Percentiles rank a stretch among this genome's conserved stretches.
phyloP scores from a whole-genome alignment of 2,329 filamentous ascomycete species.

The Fusarium annulatum region DNA sequence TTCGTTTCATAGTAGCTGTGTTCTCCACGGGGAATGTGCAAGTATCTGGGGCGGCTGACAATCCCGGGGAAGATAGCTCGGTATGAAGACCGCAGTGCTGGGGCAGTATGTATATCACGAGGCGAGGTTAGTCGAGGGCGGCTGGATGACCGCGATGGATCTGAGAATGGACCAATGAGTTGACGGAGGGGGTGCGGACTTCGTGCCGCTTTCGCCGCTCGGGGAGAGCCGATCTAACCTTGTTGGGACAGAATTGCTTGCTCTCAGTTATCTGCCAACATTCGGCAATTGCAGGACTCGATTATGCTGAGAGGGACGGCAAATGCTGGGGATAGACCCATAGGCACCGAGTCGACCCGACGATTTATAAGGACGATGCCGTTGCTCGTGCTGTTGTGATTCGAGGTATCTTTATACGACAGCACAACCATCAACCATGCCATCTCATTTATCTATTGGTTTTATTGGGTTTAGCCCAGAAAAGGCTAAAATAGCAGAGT shows the following conservation, averaged over 20 bases:
- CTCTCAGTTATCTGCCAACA: no score
- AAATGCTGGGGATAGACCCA: background rate
- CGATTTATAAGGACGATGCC: background rate
- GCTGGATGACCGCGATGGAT: background rate
- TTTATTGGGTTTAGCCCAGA: background rate
- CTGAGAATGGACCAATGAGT: background rate
- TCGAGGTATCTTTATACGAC: background rate
- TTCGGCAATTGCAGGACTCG: background rate
- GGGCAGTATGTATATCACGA: background rate
- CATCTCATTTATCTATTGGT: background rate
- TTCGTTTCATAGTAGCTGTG: background rate
- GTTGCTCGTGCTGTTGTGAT: background rate
- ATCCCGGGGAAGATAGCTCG: background rate
- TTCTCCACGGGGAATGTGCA: background rate
- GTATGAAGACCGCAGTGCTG: background rate
- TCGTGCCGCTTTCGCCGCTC: background rate
- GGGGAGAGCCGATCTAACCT: background rate
- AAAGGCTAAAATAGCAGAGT: rapidly evolving
- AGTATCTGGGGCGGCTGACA: background rate
- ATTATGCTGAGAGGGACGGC: background rate
- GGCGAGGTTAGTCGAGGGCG: rapidly evolving
- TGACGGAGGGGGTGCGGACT: background rate
- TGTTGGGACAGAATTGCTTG: background rate
- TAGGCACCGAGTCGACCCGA: background rate
- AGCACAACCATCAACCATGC: background rate